phyloP scores from a whole-genome alignment of 164 flowering plant species.

The Nymphaea colorata region DNA sequence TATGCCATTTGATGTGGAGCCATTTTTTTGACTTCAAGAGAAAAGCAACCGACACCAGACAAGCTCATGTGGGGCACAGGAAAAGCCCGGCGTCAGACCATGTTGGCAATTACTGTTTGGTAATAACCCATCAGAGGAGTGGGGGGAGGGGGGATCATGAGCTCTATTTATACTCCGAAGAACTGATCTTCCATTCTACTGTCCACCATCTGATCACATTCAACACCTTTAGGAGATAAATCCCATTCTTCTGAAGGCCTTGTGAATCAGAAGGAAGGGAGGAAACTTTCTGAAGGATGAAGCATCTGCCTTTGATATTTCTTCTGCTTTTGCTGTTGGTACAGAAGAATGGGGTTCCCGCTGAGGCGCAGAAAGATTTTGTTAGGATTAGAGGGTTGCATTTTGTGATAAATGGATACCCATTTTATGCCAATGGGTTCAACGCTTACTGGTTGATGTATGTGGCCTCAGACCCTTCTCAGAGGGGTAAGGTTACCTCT shows the following conservation, averaged over 20 bases:
- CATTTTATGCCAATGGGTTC: constrained; percentile 74
- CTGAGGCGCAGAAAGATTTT: constrained; percentile 39
- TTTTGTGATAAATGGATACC: constrained; percentile 47
- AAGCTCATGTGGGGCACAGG: too few relatives aligned
- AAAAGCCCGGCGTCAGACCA: too few relatives aligned
- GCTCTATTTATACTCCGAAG: background rate
- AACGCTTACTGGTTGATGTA: constrained; percentile 89
- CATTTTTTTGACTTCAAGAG: too few relatives aligned
- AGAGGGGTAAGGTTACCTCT: constrained; percentile 39
- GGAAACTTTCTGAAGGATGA: background rate
- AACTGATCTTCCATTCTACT: background rate
- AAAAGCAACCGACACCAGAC: too few relatives aligned
- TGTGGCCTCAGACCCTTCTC: constrained; percentile 48
- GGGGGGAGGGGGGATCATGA: too few relatives aligned
- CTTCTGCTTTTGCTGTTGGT: constrained; percentile 10
- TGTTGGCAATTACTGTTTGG: too few relatives aligned
- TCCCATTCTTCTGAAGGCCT: background rate
- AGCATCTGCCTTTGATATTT: constrained; percentile 1
- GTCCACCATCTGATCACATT: background rate
- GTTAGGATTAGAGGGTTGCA: constrained; percentile 35
- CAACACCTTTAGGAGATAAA: background rate
- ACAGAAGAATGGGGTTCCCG: constrained; percentile 9
- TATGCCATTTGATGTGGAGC: too few relatives aligned
- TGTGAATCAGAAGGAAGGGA: background rate
- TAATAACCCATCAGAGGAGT: too few relatives aligned